Conservation (phyloP, 441 rosid species). For the Aquilaria agallochum region DNA sequence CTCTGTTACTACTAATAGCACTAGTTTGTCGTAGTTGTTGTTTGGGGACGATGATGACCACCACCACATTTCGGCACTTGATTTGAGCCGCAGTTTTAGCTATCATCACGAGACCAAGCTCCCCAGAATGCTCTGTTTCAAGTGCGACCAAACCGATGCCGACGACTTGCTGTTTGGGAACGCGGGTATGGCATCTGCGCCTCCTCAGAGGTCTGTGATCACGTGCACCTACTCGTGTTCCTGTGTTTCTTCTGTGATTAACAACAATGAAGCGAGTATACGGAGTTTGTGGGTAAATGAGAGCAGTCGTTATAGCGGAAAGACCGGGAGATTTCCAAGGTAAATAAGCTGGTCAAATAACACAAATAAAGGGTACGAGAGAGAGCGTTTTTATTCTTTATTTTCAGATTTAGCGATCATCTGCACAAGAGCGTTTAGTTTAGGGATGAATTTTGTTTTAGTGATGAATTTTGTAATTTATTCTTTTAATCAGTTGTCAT, state of each 20-base stretch:
- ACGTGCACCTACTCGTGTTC: slow-evolving; percentile 37
- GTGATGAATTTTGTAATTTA: too few relatives aligned
- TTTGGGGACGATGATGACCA: slow-evolving; percentile 33
- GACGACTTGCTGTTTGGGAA: slow-evolving; percentile 13
- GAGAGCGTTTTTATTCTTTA: too few relatives aligned
- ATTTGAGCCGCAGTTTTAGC: slow-evolving; percentile 19
- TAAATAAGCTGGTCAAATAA: too few relatives aligned
- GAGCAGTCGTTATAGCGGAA: too few relatives aligned
- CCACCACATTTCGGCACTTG: slow-evolving; percentile 20
- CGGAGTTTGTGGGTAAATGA: too few relatives aligned
- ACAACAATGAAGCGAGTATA: background rate
- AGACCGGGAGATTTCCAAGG: too few relatives aligned
- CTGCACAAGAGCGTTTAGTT: too few relatives aligned
- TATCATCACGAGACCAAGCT: slow-evolving; percentile 14
- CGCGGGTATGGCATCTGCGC: background rate
- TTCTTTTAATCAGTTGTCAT: too few relatives aligned
- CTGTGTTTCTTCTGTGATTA: slow-evolving; percentile 33
- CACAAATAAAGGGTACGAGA: too few relatives aligned
- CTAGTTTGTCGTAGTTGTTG: slow-evolving; percentile 62
- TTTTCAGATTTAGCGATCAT: too few relatives aligned
- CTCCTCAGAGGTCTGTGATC: slow-evolving; percentile 30
- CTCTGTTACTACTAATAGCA: slow-evolving; percentile 2
- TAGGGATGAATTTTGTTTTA: too few relatives aligned
- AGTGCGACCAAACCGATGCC: slow-evolving; percentile 31
- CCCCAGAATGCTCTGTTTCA: slow-evolving; percentile 81